Conservation (phyloP, 1,139 yeast genomes). For the Kluyveromyces sp. region DNA sequence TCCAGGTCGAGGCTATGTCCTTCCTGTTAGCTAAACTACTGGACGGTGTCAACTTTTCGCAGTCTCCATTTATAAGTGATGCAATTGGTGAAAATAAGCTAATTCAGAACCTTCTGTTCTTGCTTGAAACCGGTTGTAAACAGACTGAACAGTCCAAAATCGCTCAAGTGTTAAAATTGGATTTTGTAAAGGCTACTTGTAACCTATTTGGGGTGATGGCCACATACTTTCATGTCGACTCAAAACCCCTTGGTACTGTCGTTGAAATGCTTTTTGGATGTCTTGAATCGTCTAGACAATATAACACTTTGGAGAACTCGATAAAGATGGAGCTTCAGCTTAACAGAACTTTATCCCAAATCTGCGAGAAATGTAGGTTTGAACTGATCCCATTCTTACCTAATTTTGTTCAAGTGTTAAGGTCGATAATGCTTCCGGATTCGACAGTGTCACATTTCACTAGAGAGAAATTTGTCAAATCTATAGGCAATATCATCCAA, state of each 20-base stretch:
- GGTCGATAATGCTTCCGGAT: constrained; percentile 45
- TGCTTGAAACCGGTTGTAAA: constrained; percentile 24
- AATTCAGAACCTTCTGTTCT: constrained; percentile 26
- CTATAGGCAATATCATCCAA: constrained; percentile 57
- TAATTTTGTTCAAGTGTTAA: constrained; percentile 45
- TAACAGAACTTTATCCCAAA: constrained; percentile 52
- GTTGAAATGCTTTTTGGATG: constrained; percentile 43
- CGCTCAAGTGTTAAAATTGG: constrained; percentile 19
- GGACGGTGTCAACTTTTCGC: constrained; percentile 36
- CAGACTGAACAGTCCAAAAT: constrained; percentile 13
- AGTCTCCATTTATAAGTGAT: constrained; percentile 37
- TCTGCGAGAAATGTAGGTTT: constrained; percentile 55
- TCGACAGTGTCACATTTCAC: constrained; percentile 43
- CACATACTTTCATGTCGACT: constrained; percentile 43
- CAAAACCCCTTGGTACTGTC: constrained; percentile 39
- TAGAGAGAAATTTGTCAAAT: constrained; percentile 53
- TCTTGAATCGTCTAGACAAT: constrained; percentile 27
- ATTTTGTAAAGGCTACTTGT: constrained; percentile 41
- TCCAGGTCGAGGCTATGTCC: constrained; percentile 62
- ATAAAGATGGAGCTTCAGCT: constrained; percentile 35
- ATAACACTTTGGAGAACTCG: constrained; percentile 12
- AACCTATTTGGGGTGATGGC: constrained; percentile 48
- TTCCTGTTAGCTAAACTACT: constrained; percentile 49
- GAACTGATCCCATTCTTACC: constrained; percentile 43
- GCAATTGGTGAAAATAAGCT: constrained; percentile 25